Evolutionary conservation across 495 filamentous ascomycete genomes (phyloP), one percentile per base, ranked within the genome.

Genomic region (Neurospora sp.): DNA sequence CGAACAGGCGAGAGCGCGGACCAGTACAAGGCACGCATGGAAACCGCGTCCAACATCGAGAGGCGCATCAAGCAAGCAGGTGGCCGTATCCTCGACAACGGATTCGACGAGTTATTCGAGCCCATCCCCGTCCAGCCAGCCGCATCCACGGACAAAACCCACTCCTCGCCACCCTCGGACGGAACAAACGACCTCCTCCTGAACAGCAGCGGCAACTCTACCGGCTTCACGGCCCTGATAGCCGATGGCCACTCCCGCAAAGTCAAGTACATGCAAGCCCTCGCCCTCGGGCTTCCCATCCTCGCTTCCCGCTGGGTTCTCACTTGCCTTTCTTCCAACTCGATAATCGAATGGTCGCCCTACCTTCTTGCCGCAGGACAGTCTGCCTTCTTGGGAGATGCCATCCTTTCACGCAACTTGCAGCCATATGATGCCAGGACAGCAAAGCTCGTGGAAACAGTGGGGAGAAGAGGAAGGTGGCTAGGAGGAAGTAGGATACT

Each of bases 231-330:
- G 1, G 93, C 91, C 31, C 83, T 98, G 20, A 94, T 99, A 73
- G 91, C 96, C 0, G 92, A 98, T 79, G 87, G 88, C 38, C 91
- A 97, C 80, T 96, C 91, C 14, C 90, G 96, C n/a, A 91, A 92
- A 71, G 88, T 90, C 42, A 99, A 99, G 75, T 97, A 96, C 81
- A 91, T 99, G 86, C 95, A 98, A 79, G 96, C 96, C 0, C 89
- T 99, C 14, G 94, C 96, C 9, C 87, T 99, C 5, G 93, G 93
- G 5, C 79, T 99, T 1, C 96, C 96, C 0, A 96, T 93, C 75
- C 85, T 99, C 7, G 89, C 91, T 5, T 86, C 86, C 0, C 88
- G 89, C 40, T 99, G 96, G 96, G 83, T 98, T 71, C 85, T 87
- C 39, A 89, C 92, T 70, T 96, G 93, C 75, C 81, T 93, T 3